Base-by-base conservation (phyloP, 139 green algal species). In the Micractinium conductrix region DNA sequence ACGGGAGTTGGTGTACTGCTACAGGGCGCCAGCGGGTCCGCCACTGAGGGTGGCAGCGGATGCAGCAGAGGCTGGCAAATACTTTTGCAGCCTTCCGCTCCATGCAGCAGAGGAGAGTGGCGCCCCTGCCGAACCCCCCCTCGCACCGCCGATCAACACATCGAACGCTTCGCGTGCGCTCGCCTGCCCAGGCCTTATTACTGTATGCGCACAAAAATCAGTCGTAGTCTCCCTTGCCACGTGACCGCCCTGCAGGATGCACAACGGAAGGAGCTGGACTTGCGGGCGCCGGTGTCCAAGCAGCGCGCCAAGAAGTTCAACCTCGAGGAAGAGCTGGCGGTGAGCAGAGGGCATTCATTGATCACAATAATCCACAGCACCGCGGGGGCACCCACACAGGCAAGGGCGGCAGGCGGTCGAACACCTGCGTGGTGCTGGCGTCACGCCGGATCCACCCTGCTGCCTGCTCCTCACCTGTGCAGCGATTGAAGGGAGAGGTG, bases 261-360 rank as follows among this genome's bases (percentile, higher is more conserved):
- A 1, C 72, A 89, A 33, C 35, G 37, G 2, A 84, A 73, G 73
- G 60, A 87, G 35, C 65, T 87, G 19, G 81, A 87, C 58, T 28
- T 80, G 37, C 58, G 65, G 28, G 81, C 86, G 19, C 86, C 86
- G 1, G 86, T 85, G 16, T 38, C 40, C 33, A 89, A 89, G 80
- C 86, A 89, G 73, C 81, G 81, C 5, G 86, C 86, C 62, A 89
- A 89, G 74, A 84, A 79, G 44, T 89, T 89, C 53, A 74, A 87
- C 67, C 67, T 89, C 2, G 33, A 87, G 21, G 86, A 89, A 43
- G 86, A 89, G 50, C 60, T 87, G 55, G 53, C 38, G 80, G 80
- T 85, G 45, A 40, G 75, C 33, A 17, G 24, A 40, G 33, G 5
- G 30, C 28, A 69, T 40, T 7, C 8, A 38, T 71, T 40, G 24